phyloP scores from a whole-genome alignment of 441 rosid species.

The Pelargonium citronellum region DNA sequence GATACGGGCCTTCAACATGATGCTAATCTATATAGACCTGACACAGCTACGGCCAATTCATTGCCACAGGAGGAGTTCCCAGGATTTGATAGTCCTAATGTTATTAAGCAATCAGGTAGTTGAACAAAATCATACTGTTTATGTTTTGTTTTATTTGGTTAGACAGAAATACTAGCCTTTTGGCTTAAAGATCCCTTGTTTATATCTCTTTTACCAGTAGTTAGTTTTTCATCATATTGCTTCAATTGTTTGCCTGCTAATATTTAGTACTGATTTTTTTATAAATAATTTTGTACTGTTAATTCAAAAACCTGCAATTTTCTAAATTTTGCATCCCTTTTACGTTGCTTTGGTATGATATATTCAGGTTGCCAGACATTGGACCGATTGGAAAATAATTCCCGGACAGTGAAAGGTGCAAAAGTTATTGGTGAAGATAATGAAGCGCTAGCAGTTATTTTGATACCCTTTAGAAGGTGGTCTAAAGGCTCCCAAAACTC shows the following conservation, averaged over 20 bases:
- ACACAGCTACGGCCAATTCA: conserved; percentile 37
- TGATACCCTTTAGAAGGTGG: conserved; percentile 70
- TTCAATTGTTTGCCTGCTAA: background rate
- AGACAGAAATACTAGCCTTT: conserved; percentile 9
- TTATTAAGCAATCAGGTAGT: conserved; percentile 57
- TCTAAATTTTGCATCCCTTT: background rate
- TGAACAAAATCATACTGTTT: conserved; percentile 12
- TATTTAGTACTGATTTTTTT: background rate
- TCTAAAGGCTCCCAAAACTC: conserved; percentile 50
- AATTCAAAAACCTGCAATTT: background rate
- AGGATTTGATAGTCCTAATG: conserved; percentile 65
- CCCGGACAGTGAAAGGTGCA: conserved; percentile 90
- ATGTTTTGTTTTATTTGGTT: conserved; percentile 14
- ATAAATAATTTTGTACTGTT: background rate
- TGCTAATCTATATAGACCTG: conserved; percentile 31
- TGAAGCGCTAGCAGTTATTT: conserved; percentile 51
- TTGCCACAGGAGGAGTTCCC: conserved; percentile 58
- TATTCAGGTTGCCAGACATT: conserved; percentile 53
- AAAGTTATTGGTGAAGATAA: conserved; percentile 64
- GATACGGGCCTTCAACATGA: conserved; percentile 31
- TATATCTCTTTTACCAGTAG: conserved; percentile 7
- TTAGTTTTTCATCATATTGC: conserved; percentile 3
- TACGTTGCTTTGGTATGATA: conserved; percentile 7
- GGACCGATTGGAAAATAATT: conserved; percentile 73
- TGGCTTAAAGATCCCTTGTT: conserved; percentile 2